Base-by-base conservation (phyloP, 2,329 filamentous ascomycete genomes). In the Capronia coronata region DNA sequence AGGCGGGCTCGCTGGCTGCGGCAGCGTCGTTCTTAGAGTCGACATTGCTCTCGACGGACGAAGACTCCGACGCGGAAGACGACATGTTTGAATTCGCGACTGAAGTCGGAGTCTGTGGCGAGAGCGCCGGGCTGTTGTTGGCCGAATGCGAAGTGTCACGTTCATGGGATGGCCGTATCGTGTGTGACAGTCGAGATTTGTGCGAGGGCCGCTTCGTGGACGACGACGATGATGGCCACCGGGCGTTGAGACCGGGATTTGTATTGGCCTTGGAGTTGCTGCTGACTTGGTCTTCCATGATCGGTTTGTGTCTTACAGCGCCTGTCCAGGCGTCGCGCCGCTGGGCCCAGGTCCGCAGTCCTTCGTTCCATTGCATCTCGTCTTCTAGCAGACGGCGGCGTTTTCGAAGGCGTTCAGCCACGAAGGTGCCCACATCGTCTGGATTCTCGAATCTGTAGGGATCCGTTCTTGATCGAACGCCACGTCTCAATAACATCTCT, bases 321-420 rank as follows among this genome's bases (percentile, higher is more conserved):
- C 86, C 84, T 1, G 89, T 91, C 91, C 91, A 97, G 5, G 81
- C 82, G 68, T 95, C 82, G 42, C 90, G 78, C 51, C 87, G 75
- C 23, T 83, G 79, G 51, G 83, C 78, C 68, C 87, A 97, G 64
- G 84, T 85, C n/a, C 82, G 78, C 49, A 96, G 66, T 0, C 91
- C 91, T 30, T 83, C 74, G 61, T 96, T 97, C 83, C 86, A 94
- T 23, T 72, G 66, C 69, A 82, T 77, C 69, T 87, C 84, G 48
- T 81, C 79, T 54, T 79, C 76, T 43, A 79, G 64, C 42, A 73
- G 76, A 59, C 74, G 77, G 47, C 81, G 74, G 35, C 78, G 73
- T 54, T 74, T 76, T 29, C 79, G 73, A 52, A 75, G 76, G 49
- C 76, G 75, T 38, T 75, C 74, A 3, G 73, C 63, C 2, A 71